Evolutionary conservation across 352 stramenopile genomes (phyloP).

Genomic region (Peronosclerospora sorghi): DNA sequence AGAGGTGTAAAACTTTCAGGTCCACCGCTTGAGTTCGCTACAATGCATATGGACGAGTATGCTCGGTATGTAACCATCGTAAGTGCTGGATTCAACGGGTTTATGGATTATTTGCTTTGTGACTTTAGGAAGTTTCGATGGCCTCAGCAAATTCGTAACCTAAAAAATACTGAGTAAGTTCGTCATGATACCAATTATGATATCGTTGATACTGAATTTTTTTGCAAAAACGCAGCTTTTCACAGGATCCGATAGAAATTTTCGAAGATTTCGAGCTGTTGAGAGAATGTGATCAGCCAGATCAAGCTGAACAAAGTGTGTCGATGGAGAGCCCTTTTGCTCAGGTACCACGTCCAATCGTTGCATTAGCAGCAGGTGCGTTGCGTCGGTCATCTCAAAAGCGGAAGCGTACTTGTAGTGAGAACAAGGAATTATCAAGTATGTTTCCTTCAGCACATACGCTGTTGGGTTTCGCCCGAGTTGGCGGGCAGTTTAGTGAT

Average conservation of each 20-base stretch:
- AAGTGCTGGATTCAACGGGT: neutral
- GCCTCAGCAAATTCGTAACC: constrained; percentile 50
- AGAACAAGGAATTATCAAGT: constrained; percentile 1
- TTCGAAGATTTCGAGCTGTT: constrained; percentile 37
- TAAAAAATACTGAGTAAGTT: constrained; percentile 42
- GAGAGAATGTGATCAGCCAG: neutral
- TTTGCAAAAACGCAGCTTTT: constrained; percentile 26
- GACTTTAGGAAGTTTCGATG: constrained; percentile 61
- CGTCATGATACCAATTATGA: constrained; percentile 6
- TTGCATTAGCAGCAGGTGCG: constrained; percentile 23
- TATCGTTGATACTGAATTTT: constrained; percentile 2
- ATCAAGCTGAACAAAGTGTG: neutral
- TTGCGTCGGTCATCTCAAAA: constrained; percentile 23
- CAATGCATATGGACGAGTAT: constrained; percentile 33
- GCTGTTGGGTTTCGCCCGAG: constrained; percentile 22
- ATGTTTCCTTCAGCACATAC: constrained; percentile 2
- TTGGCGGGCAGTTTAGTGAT: constrained; percentile 29
- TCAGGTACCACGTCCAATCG: constrained; percentile 25
- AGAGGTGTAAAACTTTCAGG: constrained; percentile 22
- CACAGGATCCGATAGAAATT: constrained; percentile 34
- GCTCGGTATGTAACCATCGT: constrained; percentile 12
- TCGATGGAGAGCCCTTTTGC: constrained; percentile 24
- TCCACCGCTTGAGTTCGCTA: constrained; percentile 35
- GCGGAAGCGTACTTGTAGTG: constrained; percentile 19
- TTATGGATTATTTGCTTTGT: neutral